Percentiles rank a stretch among this genome's conserved stretches.
phyloP scores from a whole-genome alignment of 306 rosid species.

The Cyclanthera cordifolia region DNA sequence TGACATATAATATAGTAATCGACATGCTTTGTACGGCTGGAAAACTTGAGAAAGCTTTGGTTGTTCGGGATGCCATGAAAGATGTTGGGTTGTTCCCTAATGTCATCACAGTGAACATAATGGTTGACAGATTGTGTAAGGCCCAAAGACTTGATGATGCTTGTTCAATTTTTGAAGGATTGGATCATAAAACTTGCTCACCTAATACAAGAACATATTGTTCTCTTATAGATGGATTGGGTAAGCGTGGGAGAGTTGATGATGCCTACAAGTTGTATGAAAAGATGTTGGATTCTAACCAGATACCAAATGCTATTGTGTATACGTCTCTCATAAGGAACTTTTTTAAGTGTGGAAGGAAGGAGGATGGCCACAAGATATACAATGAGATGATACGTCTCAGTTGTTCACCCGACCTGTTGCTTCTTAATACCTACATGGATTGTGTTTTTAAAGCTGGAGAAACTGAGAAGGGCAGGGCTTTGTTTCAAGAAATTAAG shows the following conservation, averaged over 20 bases:
- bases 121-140: constrained; percentile 82
- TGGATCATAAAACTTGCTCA: constrained; percentile 66
- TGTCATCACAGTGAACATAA: constrained; percentile 73
- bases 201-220: constrained; percentile 67
- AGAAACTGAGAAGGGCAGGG: constrained; percentile 70
- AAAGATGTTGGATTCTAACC: constrained; percentile 69
- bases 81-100: constrained; percentile 82
- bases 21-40: constrained; percentile 80
- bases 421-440: constrained; percentile 83
- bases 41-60: constrained; percentile 47
- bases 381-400: constrained; percentile 68
- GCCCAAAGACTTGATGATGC: constrained; percentile 78
- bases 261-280: constrained; percentile 88
- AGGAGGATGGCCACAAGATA: constrained; percentile 91
- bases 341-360: constrained; percentile 80
- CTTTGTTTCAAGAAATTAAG: constrained; percentile 70
- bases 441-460: constrained; percentile 86
- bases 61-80: constrained; percentile 55
- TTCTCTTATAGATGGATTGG: constrained; percentile 89
- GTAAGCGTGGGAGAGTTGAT: constrained; percentile 59
- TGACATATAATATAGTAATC: constrained; percentile 71
- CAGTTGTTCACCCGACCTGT: constrained; percentile 67
- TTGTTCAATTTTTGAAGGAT: constrained; percentile 62
- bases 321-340: constrained; percentile 72
- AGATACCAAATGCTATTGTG: constrained; percentile 49